Percentiles rank a stretch among this genome's conserved stretches.
Evolutionary conservation across 345 rosid species (phyloP).

Genomic region (Lenwebbia sp.): DNA sequence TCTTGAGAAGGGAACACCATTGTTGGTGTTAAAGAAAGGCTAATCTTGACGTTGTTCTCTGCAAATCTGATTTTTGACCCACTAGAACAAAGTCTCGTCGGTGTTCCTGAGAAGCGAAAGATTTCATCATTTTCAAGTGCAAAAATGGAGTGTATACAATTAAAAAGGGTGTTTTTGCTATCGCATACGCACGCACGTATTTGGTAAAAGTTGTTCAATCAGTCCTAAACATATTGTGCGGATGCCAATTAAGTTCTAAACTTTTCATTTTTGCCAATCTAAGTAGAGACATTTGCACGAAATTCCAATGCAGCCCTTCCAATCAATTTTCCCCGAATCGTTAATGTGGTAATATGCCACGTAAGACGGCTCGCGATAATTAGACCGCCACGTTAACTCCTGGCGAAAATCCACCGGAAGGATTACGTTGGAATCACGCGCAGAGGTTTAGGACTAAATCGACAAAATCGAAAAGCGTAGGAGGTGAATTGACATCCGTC

Average conservation of each 20-base stretch:
- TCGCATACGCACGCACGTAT: not conserved
- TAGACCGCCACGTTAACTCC: not conserved
- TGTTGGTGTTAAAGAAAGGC: no score
- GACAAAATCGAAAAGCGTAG: not conserved
- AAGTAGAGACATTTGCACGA: not conserved
- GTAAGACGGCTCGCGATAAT: rapidly evolving
- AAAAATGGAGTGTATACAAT: not conserved
- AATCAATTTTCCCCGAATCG: not conserved
- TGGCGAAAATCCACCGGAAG: rapidly evolving
- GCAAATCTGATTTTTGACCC: no score
- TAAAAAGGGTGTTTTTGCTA: not conserved
- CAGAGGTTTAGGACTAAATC: not conserved
- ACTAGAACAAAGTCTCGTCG: no score
- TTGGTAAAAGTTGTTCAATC: not conserved
- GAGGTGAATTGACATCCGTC: not conserved
- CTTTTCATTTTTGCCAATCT: not conserved
- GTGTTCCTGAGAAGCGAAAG: no score
- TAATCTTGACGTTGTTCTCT: no score
- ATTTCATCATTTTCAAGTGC: no score
- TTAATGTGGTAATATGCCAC: not conserved
- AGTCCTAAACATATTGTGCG: not conserved
- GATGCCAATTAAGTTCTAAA: not conserved
- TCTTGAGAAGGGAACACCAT: no score
- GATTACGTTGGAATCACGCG: not conserved
- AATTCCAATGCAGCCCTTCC: not conserved